Percentiles rank a stretch among this genome's conserved stretches.
phyloP scores from a whole-genome alignment of 306 rosid species.

The Gleditsia sinensis region DNA sequence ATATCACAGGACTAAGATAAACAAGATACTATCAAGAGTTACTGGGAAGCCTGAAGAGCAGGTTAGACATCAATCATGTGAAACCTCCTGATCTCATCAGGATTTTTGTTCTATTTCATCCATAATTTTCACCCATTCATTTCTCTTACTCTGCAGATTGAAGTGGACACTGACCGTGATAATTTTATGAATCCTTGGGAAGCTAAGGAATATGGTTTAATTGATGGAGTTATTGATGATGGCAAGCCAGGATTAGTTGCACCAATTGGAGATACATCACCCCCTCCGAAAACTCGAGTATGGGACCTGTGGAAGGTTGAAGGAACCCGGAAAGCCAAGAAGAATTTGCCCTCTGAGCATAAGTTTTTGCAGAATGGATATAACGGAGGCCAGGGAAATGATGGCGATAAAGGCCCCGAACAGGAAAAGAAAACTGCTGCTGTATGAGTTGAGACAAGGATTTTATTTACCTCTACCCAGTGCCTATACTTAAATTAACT shows the following conservation, averaged over 20 bases:
- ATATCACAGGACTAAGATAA: constrained; percentile 84
- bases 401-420: constrained; percentile 45
- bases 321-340: constrained; percentile 56
- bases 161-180: constrained; percentile 80
- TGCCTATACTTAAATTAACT: constrained; percentile 2
- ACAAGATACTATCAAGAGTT: constrained; percentile 82
- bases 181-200: constrained; percentile 94
- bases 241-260: constrained; percentile 95
- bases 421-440: constrained; percentile 56
- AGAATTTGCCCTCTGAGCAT: constrained; percentile 73
- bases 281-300: constrained; percentile 75
- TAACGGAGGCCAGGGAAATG: constrained; percentile 38
- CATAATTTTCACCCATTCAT: background rate
- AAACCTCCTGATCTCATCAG: background rate
- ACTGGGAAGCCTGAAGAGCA: constrained; percentile 77
- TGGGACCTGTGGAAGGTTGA: constrained; percentile 65
- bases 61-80: constrained; percentile 52
- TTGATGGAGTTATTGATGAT: constrained; percentile 84
- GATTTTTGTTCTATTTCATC: background rate
- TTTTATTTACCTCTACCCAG: constrained; percentile 13
- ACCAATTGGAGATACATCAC: constrained; percentile 61
- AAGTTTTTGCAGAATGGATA: constrained; percentile 47
- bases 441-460: constrained; percentile 42
- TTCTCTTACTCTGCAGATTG: constrained; percentile 58
- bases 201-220: constrained; percentile 88